These are phyloP conservation scores for Candida ortonii DNA, from an alignment of 805 yeast genomes.

Conservation along the genomic window DNA sequence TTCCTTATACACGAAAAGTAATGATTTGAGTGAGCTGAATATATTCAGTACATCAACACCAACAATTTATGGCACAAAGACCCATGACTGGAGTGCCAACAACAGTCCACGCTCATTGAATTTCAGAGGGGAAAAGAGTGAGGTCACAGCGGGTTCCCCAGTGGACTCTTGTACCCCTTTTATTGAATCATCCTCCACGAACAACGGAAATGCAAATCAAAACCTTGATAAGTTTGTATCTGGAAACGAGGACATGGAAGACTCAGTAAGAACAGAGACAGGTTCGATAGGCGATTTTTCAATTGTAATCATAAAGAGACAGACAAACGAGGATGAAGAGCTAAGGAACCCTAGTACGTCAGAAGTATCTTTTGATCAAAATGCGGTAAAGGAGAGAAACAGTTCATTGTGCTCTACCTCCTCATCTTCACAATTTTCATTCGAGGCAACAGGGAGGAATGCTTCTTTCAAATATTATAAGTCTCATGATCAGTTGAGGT, in stretches of 20 bases:
- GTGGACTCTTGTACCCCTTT: too few species aligned
- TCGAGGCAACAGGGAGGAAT: slow-evolving; percentile 35
- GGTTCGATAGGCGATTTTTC: slow-evolving; percentile 24
- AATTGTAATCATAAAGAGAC: slow-evolving; percentile 21
- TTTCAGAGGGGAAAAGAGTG: too few species aligned
- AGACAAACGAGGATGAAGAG: too few species aligned
- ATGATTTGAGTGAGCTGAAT: neutral
- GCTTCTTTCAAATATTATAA: slow-evolving; percentile 38
- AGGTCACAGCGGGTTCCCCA: too few species aligned
- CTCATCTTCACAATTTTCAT: slow-evolving; percentile 34
- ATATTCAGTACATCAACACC: slow-evolving; percentile 14
- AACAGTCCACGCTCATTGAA: slow-evolving; percentile 21
- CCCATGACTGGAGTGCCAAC: slow-evolving; percentile 30
- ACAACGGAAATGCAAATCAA: too few species aligned
- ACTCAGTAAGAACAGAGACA: too few species aligned
- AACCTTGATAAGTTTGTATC: too few species aligned
- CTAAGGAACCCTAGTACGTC: slow-evolving; percentile 3
- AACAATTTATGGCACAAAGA: slow-evolving; percentile 31
- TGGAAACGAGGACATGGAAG: too few species aligned
- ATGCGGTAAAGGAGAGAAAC: slow-evolving; percentile 6
- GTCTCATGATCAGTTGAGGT: slow-evolving; percentile 29
- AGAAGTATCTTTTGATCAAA: neutral
- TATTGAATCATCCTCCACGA: slow-evolving; percentile 6
- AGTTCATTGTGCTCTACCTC: slow-evolving; percentile 18
- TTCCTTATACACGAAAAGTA: slow-evolving; percentile 1